These are phyloP conservation scores for Xylaria castorea DNA, from an alignment of 495 filamentous ascomycete genomes.

Conservation along the genomic window DNA sequence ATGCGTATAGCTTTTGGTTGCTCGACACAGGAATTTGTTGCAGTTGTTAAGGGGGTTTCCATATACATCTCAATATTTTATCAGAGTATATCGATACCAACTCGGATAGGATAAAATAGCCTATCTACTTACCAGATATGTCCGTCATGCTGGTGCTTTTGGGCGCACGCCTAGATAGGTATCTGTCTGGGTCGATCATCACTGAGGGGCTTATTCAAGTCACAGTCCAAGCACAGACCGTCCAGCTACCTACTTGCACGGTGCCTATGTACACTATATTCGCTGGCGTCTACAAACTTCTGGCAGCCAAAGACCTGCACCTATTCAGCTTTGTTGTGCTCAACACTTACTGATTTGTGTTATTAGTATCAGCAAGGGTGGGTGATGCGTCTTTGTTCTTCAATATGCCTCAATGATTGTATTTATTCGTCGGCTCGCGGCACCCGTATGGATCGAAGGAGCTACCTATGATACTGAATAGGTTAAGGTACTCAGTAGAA, in stretches of 20 bases:
- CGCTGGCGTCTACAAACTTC: not conserved
- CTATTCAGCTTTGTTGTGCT: not conserved
- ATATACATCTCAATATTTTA: not conserved
- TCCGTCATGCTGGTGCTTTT: not conserved
- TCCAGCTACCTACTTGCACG: not conserved
- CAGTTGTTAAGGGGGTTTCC: not conserved
- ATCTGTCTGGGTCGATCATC: too few relatives aligned
- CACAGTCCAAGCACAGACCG: not conserved
- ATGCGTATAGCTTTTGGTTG: not conserved
- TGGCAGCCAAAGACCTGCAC: not conserved
- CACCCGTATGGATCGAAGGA: not conserved
- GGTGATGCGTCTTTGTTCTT: not conserved
- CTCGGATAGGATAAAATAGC: not conserved
- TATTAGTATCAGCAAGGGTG: not conserved
- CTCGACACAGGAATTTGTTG: not conserved
- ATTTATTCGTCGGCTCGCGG: not conserved
- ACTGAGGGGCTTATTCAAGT: not conserved
- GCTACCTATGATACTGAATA: not conserved
- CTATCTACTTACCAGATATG: not conserved
- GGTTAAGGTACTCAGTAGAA: not conserved
- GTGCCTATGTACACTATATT: not conserved
- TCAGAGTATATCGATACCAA: not conserved
- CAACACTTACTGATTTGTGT: not conserved
- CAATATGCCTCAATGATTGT: not conserved
- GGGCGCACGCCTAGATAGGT: not conserved